A percentile compares a stretch with the other conserved stretches of the same genome.
These are phyloP conservation scores for Scheffersomyces coipomensis DNA, from an alignment of 805 yeast species.

Conservation along the genomic window DNA sequence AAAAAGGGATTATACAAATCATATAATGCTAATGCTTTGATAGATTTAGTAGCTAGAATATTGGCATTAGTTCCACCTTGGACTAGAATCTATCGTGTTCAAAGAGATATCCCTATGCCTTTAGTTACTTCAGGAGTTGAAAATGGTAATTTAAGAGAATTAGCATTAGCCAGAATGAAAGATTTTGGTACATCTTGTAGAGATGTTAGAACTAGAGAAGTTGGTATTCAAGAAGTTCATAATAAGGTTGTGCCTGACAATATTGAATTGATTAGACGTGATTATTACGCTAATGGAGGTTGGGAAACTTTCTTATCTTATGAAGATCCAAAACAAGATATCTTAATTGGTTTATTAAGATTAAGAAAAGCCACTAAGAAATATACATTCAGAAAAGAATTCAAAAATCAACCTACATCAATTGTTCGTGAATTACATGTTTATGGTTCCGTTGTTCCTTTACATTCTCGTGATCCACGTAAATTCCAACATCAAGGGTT, in stretches of 20 bases:
- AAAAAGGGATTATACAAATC: constrained; percentile 92
- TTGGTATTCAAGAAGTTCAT: constrained; percentile 97
- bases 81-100: constrained; percentile 98
- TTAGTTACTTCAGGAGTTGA: constrained; percentile 97
- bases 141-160: constrained; percentile 92
- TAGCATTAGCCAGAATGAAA: constrained; percentile 96
- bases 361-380: constrained; percentile 86
- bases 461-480: constrained; percentile 94
- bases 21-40: constrained; percentile 89
- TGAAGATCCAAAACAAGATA: constrained; percentile 96
- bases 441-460: constrained; percentile 95
- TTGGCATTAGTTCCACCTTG: constrained; percentile 97
- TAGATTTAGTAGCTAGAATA: constrained; percentile 93
- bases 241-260: constrained; percentile 96
- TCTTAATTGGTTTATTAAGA: constrained; percentile 85
- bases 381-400: constrained; percentile 87
- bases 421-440: constrained; percentile 97
- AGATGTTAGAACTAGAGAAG: constrained; percentile 96
- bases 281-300: constrained; percentile 95
- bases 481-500: constrained; percentile 99
- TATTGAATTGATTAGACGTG: constrained; percentile 92
- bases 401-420: constrained; percentile 79
- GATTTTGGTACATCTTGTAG: constrained; percentile 96
- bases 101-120: constrained; percentile 99
- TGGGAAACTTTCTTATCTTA: constrained; percentile 97